Evolutionary conservation across 1,284 basidiomycete species (phyloP).

Genomic region (Fereydounia khargensis): DNA sequence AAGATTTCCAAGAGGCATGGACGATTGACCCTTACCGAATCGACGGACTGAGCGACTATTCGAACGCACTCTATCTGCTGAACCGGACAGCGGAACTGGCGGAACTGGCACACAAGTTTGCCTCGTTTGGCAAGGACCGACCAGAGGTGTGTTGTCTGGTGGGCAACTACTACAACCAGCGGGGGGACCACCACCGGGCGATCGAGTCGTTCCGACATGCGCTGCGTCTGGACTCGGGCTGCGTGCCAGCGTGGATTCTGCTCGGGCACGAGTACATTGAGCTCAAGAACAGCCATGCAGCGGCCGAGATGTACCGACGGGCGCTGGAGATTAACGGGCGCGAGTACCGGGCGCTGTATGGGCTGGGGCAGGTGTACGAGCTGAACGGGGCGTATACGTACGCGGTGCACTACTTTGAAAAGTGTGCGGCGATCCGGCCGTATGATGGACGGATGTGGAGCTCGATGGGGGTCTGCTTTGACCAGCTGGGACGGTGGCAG

Average conservation of each 20-base stretch:
- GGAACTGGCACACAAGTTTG: conserved; percentile 72
- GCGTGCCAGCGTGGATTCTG: conserved; percentile 95
- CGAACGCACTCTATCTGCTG: conserved; percentile 94
- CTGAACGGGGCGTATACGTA: conserved; percentile 94
- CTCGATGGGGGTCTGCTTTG: conserved; percentile 88
- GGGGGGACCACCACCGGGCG: conserved; percentile 90
- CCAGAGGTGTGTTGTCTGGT: conserved; percentile 83
- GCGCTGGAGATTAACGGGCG: conserved; percentile 94
- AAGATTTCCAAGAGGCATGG: conserved; percentile 44
- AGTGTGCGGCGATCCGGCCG: conserved; percentile 85
- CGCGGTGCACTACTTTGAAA: conserved; percentile 93
- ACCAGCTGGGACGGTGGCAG: conserved; percentile 66
- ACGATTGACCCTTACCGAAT: conserved; percentile 79
- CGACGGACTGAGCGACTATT: conserved; percentile 94
- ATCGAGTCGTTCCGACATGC: conserved; percentile 92
- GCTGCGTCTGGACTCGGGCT: conserved; percentile 87
- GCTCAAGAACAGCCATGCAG: conserved; percentile 97
- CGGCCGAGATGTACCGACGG: conserved; percentile 92
- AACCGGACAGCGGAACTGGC: conserved; percentile 85
- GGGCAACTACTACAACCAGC: conserved; percentile 92
- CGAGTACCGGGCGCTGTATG: conserved; percentile 91
- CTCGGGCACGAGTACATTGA: conserved; percentile 99
- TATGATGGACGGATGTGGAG: conserved; percentile 97
- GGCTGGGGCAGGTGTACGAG: conserved; percentile 95
- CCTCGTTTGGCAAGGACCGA: conserved; percentile 40